phyloP scores from a whole-genome alignment of 1,284 basidiomycete species.

The Cryptococcus sp. region DNA sequence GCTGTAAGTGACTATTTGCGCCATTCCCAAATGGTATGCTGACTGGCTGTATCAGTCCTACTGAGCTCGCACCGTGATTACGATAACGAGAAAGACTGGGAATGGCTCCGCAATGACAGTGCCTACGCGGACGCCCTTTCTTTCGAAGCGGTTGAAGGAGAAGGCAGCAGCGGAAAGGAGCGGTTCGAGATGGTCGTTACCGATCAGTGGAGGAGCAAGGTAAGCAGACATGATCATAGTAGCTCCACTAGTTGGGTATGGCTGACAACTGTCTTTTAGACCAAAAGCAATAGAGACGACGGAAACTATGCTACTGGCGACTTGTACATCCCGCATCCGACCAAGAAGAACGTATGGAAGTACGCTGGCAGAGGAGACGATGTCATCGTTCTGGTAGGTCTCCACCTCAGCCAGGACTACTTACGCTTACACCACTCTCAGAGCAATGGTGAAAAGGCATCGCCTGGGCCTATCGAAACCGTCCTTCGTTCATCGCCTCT shows the following conservation, averaged over 20 bases:
- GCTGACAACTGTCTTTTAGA: conserved; percentile 18
- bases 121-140: conserved; percentile 32
- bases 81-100: conserved; percentile 51
- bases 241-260: background rate
- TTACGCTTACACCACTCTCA: conserved; percentile 2
- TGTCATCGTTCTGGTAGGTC: conserved; percentile 49
- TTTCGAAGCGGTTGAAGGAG: conserved; percentile 26
- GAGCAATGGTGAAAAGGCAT: conserved; percentile 49
- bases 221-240: conserved; percentile 9
- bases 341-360: conserved; percentile 44
- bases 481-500: conserved; percentile 28
- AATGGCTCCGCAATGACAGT: conserved; percentile 48
- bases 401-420: background rate
- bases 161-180: background rate
- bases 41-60: conserved; percentile 32
- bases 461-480: conserved; percentile 44
- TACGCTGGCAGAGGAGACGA: conserved; percentile 54
- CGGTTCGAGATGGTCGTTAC: conserved; percentile 50
- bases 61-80: conserved; percentile 54
- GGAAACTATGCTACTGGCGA: conserved; percentile 53
- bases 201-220: conserved; percentile 45
- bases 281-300: conserved; percentile 47
- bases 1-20: conserved; percentile 33
- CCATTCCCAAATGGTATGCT: background rate
- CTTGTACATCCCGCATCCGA: conserved; percentile 47